Evolutionary conservation across 306 rosid species (phyloP), one percentile per base, ranked within the genome.

Genomic region (Alnus rubra): DNA sequence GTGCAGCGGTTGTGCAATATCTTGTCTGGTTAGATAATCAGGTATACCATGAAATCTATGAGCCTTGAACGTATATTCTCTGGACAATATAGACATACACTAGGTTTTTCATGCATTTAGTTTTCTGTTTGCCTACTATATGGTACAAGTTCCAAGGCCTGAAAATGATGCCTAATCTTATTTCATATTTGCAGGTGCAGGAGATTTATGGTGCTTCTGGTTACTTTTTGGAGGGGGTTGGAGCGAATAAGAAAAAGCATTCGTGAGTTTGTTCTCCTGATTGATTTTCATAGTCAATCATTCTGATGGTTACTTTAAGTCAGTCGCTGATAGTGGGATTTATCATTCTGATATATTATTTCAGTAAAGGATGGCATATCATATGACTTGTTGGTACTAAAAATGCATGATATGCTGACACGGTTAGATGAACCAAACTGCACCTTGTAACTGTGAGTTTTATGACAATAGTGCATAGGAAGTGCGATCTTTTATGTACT

Each of bases 1-100:
- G 99, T 74, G 98, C 91, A 71, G 99, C 99, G 16, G 91, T 96
- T 64, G 98, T 91, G 75, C 99, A 96, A 76, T 96, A 88, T 86
- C 96, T 93, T 90, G 92, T 88, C 51, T 96, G 99, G 99, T 84
- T 96, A 84, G 98, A 96, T 84, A 79, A 84, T 80, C 85, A 91
- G 96, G 99, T 96, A 87, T 47, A 74, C 44, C 37, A 59, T 77
- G 74, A 71, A 73, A 80, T 71, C 51, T 71, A 73, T 77, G 49
- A 39, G 44, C 60, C 84, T 80, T 69, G 79, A 45, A 68, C 39
- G 42, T 70, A 80, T 55, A 75, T 47, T 52, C 39, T 82, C 58
- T 54, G 47, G 56, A 79, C 15, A 54, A 71, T 44, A 54, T 62
- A 67, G 33, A 10, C 48, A 19, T 67, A 15, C 31, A 15, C 9